phyloP scores from a whole-genome alignment of 768 basidiomycete genomes.

The Collybiopsis confluens region DNA sequence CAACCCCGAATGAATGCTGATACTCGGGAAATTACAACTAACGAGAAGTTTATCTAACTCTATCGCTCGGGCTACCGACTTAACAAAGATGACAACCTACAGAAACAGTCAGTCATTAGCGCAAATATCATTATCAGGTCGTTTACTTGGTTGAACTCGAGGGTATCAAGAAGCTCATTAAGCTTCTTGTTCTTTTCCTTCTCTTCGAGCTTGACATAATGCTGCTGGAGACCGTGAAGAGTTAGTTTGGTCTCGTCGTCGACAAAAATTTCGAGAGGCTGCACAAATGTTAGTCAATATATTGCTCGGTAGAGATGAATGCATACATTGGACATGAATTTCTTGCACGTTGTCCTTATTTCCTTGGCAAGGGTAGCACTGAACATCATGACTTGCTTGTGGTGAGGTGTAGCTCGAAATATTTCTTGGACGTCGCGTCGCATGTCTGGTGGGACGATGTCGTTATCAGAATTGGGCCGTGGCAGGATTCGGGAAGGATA shows the following conservation, averaged over 20 bases:
- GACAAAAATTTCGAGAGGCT: constrained; percentile 99
- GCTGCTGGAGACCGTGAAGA: constrained; percentile 96
- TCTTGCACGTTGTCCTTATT: constrained; percentile 96
- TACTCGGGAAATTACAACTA: constrained; percentile 98
- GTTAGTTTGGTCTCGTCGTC: constrained; percentile 99
- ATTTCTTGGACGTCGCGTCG: constrained; percentile 99
- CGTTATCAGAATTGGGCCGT: constrained; percentile 59
- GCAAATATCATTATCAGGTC: background rate
- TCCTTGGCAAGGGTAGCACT: constrained; percentile 97
- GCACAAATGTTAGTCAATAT: constrained; percentile 5
- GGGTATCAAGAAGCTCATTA: constrained; percentile 89
- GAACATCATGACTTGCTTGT: constrained; percentile 99
- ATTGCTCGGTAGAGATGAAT: background rate
- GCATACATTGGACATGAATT: constrained; percentile 98
- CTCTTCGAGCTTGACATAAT: constrained; percentile 97
- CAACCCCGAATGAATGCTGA: constrained; percentile 93
- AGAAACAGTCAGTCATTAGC: background rate
- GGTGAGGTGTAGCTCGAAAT: constrained; percentile 96
- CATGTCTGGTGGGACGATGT: constrained; percentile 89
- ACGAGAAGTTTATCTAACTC: constrained; percentile 94
- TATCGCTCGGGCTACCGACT: constrained; percentile 94
- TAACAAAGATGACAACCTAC: constrained; percentile 99
- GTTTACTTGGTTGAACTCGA: constrained; percentile 96
- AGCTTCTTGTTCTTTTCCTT: constrained; percentile 93
- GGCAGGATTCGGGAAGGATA: constrained; percentile 37